These are phyloP conservation scores for Hymenoscyphus occultus DNA, from an alignment of 2,329 filamentous ascomycete genomes.

Conservation along the genomic window DNA sequence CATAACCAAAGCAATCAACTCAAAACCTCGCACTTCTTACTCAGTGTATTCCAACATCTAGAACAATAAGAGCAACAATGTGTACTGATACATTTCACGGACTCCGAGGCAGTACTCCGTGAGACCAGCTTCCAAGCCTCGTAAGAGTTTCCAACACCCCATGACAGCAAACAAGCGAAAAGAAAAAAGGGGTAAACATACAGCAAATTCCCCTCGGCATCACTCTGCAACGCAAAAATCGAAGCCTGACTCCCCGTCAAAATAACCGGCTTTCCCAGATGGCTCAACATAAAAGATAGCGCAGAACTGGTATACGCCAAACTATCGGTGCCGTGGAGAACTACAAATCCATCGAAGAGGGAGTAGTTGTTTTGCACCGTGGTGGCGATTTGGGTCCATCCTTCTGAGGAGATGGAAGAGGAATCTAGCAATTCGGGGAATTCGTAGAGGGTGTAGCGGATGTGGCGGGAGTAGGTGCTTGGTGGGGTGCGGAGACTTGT, in stretches of 20 bases:
- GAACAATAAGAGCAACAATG: no score
- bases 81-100: neutral
- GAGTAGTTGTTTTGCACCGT: conserved; percentile 62
- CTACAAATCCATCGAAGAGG: conserved; percentile 67
- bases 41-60: no score
- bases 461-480: conserved; percentile 60
- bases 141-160: neutral
- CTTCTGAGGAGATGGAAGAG: conserved; percentile 67
- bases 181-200: neutral
- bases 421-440: conserved; percentile 68
- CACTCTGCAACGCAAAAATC: conserved; percentile 69
- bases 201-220: conserved; percentile 69
- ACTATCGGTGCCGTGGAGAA: conserved; percentile 70
- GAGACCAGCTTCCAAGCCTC: neutral
- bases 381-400: conserved; percentile 66
- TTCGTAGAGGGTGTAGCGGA: conserved; percentile 66
- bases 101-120: neutral
- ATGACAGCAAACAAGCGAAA: neutral
- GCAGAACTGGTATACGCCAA: conserved; percentile 68
- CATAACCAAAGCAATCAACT: no score
- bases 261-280: conserved; percentile 69
- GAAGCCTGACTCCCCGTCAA: conserved; percentile 63
- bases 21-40: no score
- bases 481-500: conserved; percentile 53
- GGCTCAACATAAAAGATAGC: conserved; percentile 70